phyloP scores from a whole-genome alignment of 2,329 filamentous ascomycete genomes.

The Cercospora nicotianae region DNA sequence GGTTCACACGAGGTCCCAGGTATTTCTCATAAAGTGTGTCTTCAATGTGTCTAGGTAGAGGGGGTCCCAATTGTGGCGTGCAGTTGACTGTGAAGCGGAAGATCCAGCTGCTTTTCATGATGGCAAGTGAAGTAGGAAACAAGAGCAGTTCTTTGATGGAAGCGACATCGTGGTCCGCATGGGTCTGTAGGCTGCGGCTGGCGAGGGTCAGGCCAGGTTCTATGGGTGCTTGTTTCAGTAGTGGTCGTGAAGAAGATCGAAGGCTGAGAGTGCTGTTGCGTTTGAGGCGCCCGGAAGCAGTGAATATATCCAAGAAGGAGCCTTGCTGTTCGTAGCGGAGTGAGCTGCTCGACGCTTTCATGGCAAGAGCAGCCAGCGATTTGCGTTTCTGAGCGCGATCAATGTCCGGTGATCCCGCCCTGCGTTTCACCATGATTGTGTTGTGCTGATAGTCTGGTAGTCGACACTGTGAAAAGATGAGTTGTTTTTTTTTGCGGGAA shows the following conservation, averaged over 20 bases:
- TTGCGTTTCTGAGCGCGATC: slow-evolving; percentile 18
- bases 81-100: slow-evolving; percentile 27
- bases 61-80: slow-evolving; percentile 27
- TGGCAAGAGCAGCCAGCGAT: slow-evolving; percentile 21
- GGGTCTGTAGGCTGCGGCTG: slow-evolving; percentile 19
- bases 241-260: slow-evolving; percentile 13
- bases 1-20: slow-evolving; percentile 18
- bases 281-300: slow-evolving; percentile 15
- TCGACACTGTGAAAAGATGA: neutral
- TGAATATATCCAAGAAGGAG: slow-evolving; percentile 21
- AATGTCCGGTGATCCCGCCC: slow-evolving; percentile 7
- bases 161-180: slow-evolving; percentile 21
- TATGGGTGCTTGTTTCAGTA: slow-evolving; percentile 17
- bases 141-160: slow-evolving; percentile 23
- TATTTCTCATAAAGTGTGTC: slow-evolving; percentile 24
- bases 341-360: slow-evolving; percentile 19
- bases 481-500: neutral
- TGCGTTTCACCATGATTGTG: slow-evolving; percentile 18
- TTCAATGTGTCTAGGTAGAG: slow-evolving; percentile 21
- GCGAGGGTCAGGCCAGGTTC: slow-evolving; percentile 26
- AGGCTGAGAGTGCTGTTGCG: slow-evolving; percentile 14
- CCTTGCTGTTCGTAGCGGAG: slow-evolving; percentile 22
- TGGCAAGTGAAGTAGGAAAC: slow-evolving; percentile 26
- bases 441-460: neutral
- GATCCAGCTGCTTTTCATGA: slow-evolving; percentile 25